These are phyloP conservation scores for Teratosphaeria nubilosa DNA, from an alignment of 2,329 filamentous ascomycete genomes.

Conservation along the genomic window DNA sequence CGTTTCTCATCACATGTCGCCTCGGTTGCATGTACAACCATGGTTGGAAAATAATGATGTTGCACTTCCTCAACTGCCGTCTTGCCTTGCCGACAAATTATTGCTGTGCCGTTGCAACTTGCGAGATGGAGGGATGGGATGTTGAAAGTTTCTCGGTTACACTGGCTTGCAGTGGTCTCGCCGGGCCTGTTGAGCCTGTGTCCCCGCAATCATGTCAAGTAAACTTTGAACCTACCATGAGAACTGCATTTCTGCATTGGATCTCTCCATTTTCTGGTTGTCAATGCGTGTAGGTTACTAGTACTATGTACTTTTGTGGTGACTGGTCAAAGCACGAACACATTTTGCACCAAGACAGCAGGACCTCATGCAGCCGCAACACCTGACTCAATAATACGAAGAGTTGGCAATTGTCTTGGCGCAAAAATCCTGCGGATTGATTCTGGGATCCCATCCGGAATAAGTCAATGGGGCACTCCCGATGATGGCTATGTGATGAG, in stretches of 20 bases:
- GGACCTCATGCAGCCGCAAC: no score
- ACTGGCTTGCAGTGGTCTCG: background rate
- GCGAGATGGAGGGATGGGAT: no score
- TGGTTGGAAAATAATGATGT: background rate
- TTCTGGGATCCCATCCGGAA: background rate
- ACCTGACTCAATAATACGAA: no score
- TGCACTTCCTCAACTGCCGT: background rate
- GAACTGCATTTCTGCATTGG: background rate
- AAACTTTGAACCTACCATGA: background rate
- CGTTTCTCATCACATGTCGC: background rate
- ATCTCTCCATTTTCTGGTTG: background rate
- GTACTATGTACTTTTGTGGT: no score
- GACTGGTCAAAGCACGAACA: background rate
- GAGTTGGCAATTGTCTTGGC: background rate
- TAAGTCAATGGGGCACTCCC: background rate
- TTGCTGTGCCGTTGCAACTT: background rate
- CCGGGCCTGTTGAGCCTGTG: no score
- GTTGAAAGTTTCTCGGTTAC: background rate
- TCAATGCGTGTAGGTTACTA: no score
- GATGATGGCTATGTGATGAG: background rate
- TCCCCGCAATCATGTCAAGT: background rate
- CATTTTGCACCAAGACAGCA: background rate
- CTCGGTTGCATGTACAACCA: background rate
- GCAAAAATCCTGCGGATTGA: background rate
- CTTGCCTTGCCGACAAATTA: background rate